Conservation (phyloP, 2,329 filamentous ascomycete genomes). For the Lithohypha guttulata region DNA sequence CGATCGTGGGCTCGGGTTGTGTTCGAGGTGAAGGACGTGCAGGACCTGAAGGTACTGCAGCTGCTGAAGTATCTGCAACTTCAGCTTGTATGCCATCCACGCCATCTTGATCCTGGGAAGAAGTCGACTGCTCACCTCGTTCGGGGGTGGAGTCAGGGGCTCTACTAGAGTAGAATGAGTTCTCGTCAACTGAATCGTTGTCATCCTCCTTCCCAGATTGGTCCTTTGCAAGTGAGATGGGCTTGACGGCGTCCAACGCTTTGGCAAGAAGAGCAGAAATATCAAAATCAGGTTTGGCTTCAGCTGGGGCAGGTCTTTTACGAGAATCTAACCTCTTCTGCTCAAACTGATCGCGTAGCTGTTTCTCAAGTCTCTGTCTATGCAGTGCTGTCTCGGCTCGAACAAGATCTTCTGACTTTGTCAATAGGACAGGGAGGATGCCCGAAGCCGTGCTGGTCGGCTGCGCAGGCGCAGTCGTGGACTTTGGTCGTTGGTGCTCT, state of each 20-base stretch:
- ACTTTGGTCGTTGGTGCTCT: slow-evolving; percentile 15
- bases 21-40: slow-evolving; percentile 2
- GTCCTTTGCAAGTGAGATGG: slow-evolving; percentile 50
- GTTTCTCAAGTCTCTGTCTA: slow-evolving; percentile 68
- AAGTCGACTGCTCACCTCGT: slow-evolving; percentile 23
- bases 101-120: slow-evolving; percentile 22
- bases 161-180: slow-evolving; percentile 92
- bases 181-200: slow-evolving; percentile 68
- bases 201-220: slow-evolving; percentile 41
- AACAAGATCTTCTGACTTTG: slow-evolving; percentile 75
- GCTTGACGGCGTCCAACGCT: slow-evolving; percentile 60
- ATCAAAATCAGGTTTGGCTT: slow-evolving; percentile 54
- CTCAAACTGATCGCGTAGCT: slow-evolving; percentile 66
- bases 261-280: slow-evolving; percentile 61
- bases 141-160: slow-evolving; percentile 63
- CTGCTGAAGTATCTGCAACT: neutral
- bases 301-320: slow-evolving; percentile 40
- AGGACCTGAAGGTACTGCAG: slow-evolving; percentile 1
- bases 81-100: slow-evolving; percentile 20
- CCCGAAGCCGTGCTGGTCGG: slow-evolving; percentile 42
- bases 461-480: slow-evolving; percentile 17
- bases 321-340: slow-evolving; percentile 43
- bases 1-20: neutral
- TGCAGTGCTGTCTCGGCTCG: slow-evolving; percentile 71
- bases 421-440: slow-evolving; percentile 72